Conservation (phyloP, 495 filamentous ascomycete species). For the Hypoxylon perforatum region DNA sequence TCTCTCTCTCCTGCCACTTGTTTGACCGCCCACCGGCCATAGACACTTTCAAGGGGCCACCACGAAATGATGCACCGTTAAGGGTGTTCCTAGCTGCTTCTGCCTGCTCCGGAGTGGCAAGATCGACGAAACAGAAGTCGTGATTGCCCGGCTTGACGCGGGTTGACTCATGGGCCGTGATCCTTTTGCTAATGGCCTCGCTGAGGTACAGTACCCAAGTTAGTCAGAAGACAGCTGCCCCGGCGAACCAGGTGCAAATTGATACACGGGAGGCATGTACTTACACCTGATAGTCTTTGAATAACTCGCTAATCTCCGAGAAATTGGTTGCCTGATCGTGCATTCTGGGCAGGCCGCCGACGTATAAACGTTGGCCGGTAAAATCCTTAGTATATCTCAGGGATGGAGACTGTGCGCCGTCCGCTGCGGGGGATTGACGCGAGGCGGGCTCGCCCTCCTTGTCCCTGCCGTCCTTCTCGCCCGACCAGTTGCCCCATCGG, state of each 20-base stretch:
- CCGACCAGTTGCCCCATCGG: conserved; percentile 55
- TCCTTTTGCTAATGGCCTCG: conserved; percentile 72
- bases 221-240: conserved; percentile 28
- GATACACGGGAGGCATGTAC: conserved; percentile 24
- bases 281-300: conserved; percentile 66
- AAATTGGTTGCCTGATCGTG: conserved; percentile 65
- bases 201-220: no score
- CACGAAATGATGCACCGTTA: conserved; percentile 43
- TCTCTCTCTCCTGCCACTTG: conserved; percentile 40
- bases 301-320: conserved; percentile 66
- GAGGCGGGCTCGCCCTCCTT: conserved; percentile 6
- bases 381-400: conserved; percentile 32
- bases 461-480: conserved; percentile 25
- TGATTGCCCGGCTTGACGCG: conserved; percentile 65
- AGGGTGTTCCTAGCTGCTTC: conserved; percentile 51
- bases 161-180: conserved; percentile 66
- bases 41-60: conserved; percentile 35
- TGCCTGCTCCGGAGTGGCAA: conserved; percentile 66
- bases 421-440: not conserved
- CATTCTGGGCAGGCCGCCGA: conserved; percentile 71
- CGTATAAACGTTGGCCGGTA: conserved; percentile 65
- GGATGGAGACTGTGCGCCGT: conserved; percentile 9
- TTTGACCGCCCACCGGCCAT: conserved; percentile 32
- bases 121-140: conserved; percentile 77
- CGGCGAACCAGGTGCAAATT: not conserved